phyloP scores from a whole-genome alignment of 208 protist genomes.

The Blastocrithidia nonstop region DNA sequence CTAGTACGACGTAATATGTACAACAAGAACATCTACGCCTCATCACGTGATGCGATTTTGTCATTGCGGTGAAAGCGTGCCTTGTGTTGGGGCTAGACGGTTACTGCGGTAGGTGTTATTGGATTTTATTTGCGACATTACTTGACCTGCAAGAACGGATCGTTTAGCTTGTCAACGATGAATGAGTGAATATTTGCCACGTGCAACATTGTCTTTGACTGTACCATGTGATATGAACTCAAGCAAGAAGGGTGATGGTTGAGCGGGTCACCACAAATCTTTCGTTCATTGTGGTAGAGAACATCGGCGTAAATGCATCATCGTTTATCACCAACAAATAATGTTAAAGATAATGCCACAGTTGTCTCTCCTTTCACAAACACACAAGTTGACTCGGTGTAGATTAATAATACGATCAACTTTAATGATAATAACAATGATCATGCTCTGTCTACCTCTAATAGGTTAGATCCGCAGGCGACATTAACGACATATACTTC shows the following conservation, averaged over 20 bases:
- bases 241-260: conserved; percentile 53
- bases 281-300: no score
- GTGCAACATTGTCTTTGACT: conserved; percentile 55
- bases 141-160: conserved; percentile 37
- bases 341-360: no score
- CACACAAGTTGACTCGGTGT: no score
- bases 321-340: no score
- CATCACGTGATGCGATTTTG: conserved; percentile 12
- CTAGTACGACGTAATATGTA: conserved; percentile 26
- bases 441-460: no score
- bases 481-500: no score
- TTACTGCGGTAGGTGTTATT: conserved; percentile 18
- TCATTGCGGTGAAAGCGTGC: conserved; percentile 27
- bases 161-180: conserved; percentile 51
- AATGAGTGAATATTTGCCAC: conserved; percentile 46
- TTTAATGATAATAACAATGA: no score
- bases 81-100: conserved; percentile 21
- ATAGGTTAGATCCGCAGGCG: no score
- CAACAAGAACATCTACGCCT: conserved; percentile 44
- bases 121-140: conserved; percentile 34
- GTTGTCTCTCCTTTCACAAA: no score
- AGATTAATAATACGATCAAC: no score
- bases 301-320: no score
- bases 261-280: conserved; percentile 17
- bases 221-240: conserved; percentile 38